Evolutionary conservation across 352 stramenopile species (phyloP).

Genomic region (Globisporangium mamillatum): DNA sequence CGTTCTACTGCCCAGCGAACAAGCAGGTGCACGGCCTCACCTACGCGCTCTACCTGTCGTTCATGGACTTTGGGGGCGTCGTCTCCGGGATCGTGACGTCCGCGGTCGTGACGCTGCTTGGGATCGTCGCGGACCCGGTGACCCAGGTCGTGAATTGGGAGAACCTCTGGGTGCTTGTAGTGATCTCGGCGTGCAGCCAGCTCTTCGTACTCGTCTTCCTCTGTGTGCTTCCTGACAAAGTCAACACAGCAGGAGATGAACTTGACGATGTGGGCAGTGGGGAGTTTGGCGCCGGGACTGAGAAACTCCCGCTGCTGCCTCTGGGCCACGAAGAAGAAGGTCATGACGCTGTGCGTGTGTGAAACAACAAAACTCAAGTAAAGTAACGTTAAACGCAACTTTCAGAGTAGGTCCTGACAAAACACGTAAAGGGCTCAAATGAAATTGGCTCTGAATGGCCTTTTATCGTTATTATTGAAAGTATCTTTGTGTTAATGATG

Average conservation of each 20-base stretch:
- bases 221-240: constrained; percentile 65
- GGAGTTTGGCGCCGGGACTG: constrained; percentile 18
- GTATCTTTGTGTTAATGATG: neutral
- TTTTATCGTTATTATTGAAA: neutral
- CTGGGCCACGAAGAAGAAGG: neutral
- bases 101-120: constrained; percentile 46
- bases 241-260: constrained; percentile 22
- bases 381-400: neutral
- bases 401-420: neutral
- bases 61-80: constrained; percentile 85
- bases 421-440: neutral
- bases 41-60: constrained; percentile 79
- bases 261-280: neutral
- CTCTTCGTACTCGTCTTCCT: constrained; percentile 71
- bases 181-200: constrained; percentile 54
- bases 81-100: constrained; percentile 64
- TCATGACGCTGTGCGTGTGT: constrained; percentile 23
- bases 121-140: constrained; percentile 51
- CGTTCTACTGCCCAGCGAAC: constrained; percentile 65
- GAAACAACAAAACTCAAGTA: neutral
- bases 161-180: constrained; percentile 56
- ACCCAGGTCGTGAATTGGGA: constrained; percentile 63
- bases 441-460: neutral
- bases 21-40: constrained; percentile 64
- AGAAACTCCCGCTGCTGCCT: constrained; percentile 47